Evolutionary conservation across 495 filamentous ascomycete species (phyloP).

Genomic region (Penicillium coffeae): DNA sequence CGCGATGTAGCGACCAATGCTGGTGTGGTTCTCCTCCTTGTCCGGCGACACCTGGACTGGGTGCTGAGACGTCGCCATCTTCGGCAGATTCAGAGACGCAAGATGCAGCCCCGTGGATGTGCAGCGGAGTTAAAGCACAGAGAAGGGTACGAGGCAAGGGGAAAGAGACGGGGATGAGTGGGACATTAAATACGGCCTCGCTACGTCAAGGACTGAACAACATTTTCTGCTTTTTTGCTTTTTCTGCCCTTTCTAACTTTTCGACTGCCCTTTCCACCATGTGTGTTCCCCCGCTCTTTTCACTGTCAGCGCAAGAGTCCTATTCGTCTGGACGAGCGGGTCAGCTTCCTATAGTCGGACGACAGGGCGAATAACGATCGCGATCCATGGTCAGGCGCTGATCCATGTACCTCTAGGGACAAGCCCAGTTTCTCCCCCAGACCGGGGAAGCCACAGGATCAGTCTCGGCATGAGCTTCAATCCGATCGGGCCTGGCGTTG

Average conservation of each 20-base stretch:
- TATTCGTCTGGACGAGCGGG: constrained; percentile 3
- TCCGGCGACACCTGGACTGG: constrained; percentile 11
- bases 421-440: no score
- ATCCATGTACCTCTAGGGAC: background rate
- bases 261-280: background rate
- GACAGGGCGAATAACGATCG: constrained; percentile 2
- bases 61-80: background rate
- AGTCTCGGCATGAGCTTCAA: no score
- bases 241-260: background rate
- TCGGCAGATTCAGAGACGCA: background rate
- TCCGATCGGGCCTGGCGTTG: no score
- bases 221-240: no score
- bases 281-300: background rate
- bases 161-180: background rate
- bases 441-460: no score
- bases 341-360: constrained; percentile 3
- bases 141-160: background rate
- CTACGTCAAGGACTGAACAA: background rate
- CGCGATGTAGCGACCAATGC: constrained; percentile 56
- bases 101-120: background rate
- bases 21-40: constrained; percentile 48
- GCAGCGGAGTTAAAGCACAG: background rate
- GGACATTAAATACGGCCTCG: background rate
- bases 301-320: background rate
- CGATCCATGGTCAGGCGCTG: background rate